Evolutionary conservation across 2,329 filamentous ascomycete species (phyloP).

Genomic region (Talaromyces sp.): DNA sequence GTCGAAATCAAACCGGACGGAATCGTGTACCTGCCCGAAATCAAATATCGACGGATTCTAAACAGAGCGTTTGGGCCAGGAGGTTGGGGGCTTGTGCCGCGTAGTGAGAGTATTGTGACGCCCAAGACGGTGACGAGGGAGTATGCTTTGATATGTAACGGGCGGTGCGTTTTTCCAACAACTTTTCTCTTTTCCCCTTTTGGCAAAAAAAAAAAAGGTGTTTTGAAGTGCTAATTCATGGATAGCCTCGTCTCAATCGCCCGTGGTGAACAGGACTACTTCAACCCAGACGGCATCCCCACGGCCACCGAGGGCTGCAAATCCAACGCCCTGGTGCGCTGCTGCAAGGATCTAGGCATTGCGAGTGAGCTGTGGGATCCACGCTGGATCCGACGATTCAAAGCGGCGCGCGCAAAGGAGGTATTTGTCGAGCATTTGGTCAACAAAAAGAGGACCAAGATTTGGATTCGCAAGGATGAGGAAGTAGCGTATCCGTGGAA

Average conservation of each 20-base stretch:
- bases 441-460: constrained; percentile 84
- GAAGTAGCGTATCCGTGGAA: constrained; percentile 63
- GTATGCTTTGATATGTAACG: constrained; percentile 85
- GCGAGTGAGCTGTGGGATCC: constrained; percentile 97
- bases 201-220: neutral
- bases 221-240: neutral
- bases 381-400: constrained; percentile 78
- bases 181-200: neutral
- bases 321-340: constrained; percentile 94
- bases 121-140: constrained; percentile 78
- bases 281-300: constrained; percentile 81
- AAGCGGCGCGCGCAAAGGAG: constrained; percentile 69
- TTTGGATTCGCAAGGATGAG: constrained; percentile 82
- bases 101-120: constrained; percentile 81
- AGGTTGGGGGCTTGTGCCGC: constrained; percentile 88
- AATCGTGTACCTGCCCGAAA: constrained; percentile 93
- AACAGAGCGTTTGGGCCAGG: constrained; percentile 91
- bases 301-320: constrained; percentile 96
- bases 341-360: constrained; percentile 95
- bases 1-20: constrained; percentile 98
- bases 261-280: constrained; percentile 92
- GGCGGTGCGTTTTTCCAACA: constrained; percentile 55
- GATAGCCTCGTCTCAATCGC: constrained; percentile 82
- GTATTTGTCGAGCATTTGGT: constrained; percentile 82
- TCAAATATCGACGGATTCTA: constrained; percentile 90